Conservation (phyloP, 1,139 yeast genomes). For the Hemisphaericaspora subhashii region DNA sequence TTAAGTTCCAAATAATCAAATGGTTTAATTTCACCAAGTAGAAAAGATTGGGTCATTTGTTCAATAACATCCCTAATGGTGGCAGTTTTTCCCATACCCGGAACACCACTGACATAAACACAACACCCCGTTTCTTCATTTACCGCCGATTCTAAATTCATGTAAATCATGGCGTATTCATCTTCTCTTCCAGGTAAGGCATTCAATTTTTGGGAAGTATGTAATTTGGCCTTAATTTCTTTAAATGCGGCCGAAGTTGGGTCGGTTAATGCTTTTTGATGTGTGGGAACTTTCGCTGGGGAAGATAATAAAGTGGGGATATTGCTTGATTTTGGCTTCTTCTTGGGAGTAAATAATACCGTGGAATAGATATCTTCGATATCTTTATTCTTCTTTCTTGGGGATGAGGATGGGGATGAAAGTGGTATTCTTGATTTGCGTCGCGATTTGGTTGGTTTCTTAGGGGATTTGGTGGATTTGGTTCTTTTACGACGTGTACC, state of each 20-base stretch:
- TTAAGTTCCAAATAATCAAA: conserved; percentile 85
- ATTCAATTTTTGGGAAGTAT: conserved; percentile 62
- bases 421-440: conserved; percentile 7
- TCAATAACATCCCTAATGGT: conserved; percentile 84
- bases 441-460: conserved; percentile 1
- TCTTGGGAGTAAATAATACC: conserved; percentile 14
- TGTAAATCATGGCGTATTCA: conserved; percentile 74
- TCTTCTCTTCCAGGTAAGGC: conserved; percentile 85
- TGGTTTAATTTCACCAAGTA: conserved; percentile 48
- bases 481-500: conserved; percentile 9
- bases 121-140: conserved; percentile 77
- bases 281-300: conserved; percentile 23
- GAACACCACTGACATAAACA: conserved; percentile 91
- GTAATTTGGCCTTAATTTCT: conserved; percentile 58
- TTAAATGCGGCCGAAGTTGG: conserved; percentile 45
- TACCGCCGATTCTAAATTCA: conserved; percentile 75
- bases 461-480: conserved; percentile 3
- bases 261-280: conserved; percentile 29
- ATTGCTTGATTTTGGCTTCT: conserved; percentile 13
- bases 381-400: conserved; percentile 7
- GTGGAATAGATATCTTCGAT: conserved; percentile 12
- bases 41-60: conserved; percentile 52
- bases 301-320: conserved; percentile 29
- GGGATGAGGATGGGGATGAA: conserved; percentile 8
- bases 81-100: conserved; percentile 97